Evolutionary conservation across 2,329 filamentous ascomycete species (phyloP), one percentile per base, ranked within the genome.

Genomic region (Xylariaceae sp.): DNA sequence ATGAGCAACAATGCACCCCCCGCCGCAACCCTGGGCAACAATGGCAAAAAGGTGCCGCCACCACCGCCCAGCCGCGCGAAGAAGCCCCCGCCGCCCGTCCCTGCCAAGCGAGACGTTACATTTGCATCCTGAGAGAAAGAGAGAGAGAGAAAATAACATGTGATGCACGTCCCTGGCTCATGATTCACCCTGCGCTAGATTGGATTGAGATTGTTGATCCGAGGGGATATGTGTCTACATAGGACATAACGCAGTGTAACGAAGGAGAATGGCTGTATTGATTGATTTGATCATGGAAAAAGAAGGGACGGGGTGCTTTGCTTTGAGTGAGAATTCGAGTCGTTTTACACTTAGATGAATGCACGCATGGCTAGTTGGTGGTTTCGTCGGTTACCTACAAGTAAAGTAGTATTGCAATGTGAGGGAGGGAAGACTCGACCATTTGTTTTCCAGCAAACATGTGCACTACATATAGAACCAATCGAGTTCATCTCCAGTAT

Each of bases 21-120:
- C 17, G 51, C 68, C 8, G 17, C 35, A 3, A 8, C 54, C 3
- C 23, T 15, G 13, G 50, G 69, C 5, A 64, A 63, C 13, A 65
- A 59, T 15, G 56, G 55, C 2, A 73, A 74, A 67, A 78, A 78
- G 61, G 75, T 73, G 0, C 77, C 77, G 3, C 78, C 77, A 6
- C 78, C 77, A 10, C 78, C 78, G 17, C 77, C 77, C 2, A 77
- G 75, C 68, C 72, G 76, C 37, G 70, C 75, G 58, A 83, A 83
- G 76, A 84, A 84, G 73, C 79, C 82, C 2, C 74, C 81, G 7
- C 81, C 81, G 39, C 81, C 80, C 2, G 77, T 82, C 63, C 78
- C 80, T 10, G 75, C 75, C 1, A 71, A 67, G 58, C 64, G 70
- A 41, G 68, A 69, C n/a, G 18, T 61, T 37, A 53, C 63, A 35